Conservation (phyloP, 345 rosid species). For the Boechera retrofracta region DNA sequence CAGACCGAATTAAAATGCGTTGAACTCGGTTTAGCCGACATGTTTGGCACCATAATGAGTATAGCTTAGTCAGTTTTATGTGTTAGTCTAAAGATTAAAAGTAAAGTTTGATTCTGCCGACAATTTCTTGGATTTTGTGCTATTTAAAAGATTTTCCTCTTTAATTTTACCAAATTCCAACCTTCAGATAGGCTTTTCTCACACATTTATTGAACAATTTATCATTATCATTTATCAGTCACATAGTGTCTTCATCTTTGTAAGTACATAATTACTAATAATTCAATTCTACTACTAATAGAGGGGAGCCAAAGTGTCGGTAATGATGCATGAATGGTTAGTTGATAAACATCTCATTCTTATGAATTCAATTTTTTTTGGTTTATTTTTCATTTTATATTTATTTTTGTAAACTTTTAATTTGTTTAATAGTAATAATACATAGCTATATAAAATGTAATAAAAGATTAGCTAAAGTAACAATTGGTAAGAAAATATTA, state of each 20-base stretch:
- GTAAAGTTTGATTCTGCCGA: conserved; percentile 43
- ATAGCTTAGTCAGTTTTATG: conserved; percentile 19
- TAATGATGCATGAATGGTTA: conserved; percentile 38
- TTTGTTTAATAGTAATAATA: conserved; percentile 7
- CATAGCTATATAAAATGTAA: background rate
- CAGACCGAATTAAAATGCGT: background rate
- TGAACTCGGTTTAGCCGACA: conserved; percentile 32
- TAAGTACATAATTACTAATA: conserved; percentile 28
- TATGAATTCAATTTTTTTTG: conserved; percentile 15
- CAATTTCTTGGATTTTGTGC: conserved; percentile 42
- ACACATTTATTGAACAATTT: conserved; percentile 20
- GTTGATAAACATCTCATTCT: conserved; percentile 46
- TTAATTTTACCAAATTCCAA: conserved; percentile 16
- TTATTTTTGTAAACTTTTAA: background rate
- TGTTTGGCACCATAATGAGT: conserved; percentile 13
- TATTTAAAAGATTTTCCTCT: conserved; percentile 18
- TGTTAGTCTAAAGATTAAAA: conserved; percentile 36
- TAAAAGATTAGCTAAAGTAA: conserved; percentile 3
- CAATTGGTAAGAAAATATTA: background rate
- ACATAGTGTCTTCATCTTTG: conserved; percentile 23
- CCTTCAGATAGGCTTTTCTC: conserved; percentile 29
- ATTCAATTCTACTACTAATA: conserved; percentile 25
- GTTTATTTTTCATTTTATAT: background rate
- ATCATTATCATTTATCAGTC: conserved; percentile 15
- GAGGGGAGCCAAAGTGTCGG: conserved; percentile 36